Conservation (phyloP, 202 grass and related monocot species). For the Carex arenaria region DNA sequence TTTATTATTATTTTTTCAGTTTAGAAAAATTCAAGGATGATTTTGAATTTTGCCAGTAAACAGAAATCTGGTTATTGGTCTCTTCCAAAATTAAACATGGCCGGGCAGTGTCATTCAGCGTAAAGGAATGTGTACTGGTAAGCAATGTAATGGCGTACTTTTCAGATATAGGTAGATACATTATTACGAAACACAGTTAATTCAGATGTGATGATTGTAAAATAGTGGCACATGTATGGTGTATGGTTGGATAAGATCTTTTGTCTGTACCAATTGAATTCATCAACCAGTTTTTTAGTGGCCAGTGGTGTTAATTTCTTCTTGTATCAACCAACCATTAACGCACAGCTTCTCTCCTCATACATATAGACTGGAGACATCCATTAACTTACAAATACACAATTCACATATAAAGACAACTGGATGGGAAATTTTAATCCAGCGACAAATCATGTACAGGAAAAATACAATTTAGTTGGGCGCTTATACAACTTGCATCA, state of each 20-base stretch:
- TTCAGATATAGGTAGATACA: background rate
- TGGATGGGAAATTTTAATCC: background rate
- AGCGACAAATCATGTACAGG: background rate
- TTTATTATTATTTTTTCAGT: too few species aligned
- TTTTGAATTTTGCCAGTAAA: too few species aligned
- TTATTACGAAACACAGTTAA: background rate
- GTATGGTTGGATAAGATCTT: background rate
- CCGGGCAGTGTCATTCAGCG: too few species aligned
- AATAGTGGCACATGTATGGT: conserved; percentile 15
- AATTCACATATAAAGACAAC: background rate
- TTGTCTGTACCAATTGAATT: conserved; percentile 4
- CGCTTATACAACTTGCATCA: background rate
- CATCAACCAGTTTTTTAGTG: conserved; percentile 1
- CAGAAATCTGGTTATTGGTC: too few species aligned
- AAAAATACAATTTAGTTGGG: background rate
- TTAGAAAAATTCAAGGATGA: too few species aligned
- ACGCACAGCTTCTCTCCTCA: background rate
- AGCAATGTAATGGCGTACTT: conserved; percentile 4
- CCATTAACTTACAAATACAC: background rate
- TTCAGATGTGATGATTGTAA: background rate
- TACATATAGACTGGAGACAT: background rate
- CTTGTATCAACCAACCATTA: background rate
- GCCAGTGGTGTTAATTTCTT: background rate
- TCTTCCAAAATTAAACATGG: too few species aligned
- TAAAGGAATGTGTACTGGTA: background rate